Evolutionary conservation across 345 rosid genomes (phyloP).

Genomic region (Salix purpurea): DNA sequence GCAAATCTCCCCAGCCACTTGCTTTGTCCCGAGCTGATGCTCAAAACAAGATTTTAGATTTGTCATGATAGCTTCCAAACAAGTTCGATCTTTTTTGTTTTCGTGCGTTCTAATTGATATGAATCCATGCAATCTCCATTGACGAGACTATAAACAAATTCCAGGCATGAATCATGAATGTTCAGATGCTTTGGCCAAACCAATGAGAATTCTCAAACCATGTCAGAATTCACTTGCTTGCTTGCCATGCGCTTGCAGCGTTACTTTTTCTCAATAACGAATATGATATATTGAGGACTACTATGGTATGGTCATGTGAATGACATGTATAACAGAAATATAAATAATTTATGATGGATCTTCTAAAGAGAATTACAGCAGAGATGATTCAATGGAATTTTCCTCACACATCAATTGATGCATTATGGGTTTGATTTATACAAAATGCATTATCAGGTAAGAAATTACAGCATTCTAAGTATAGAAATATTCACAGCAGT

Average conservation of each 20-base stretch:
- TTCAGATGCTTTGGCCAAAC: not conserved
- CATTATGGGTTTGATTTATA: too few relatives aligned
- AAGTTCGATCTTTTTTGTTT: not conserved
- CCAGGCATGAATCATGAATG: not conserved
- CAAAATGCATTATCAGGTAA: too few relatives aligned
- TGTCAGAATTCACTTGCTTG: not conserved
- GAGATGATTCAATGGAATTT: too few relatives aligned
- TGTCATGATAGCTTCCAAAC: slow-evolving; percentile 3
- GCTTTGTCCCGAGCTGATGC: not conserved
- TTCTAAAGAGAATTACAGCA: too few relatives aligned
- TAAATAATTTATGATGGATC: too few relatives aligned
- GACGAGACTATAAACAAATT: not conserved
- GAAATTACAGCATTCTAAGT: too few relatives aligned
- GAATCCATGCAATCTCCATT: not conserved
- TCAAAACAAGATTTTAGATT: not conserved
- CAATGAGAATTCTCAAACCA: not conserved
- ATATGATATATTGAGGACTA: not conserved
- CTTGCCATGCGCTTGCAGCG: not conserved
- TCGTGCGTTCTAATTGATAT: not conserved
- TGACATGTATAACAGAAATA: too few relatives aligned
- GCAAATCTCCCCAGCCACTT: not conserved
- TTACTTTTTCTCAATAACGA: not conserved
- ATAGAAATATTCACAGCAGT: too few relatives aligned
- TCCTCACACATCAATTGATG: too few relatives aligned
- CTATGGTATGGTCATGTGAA: not conserved